These are phyloP conservation scores for Tagetes patula DNA, from an alignment of 129 eudicot species.

Conservation along the genomic window DNA sequence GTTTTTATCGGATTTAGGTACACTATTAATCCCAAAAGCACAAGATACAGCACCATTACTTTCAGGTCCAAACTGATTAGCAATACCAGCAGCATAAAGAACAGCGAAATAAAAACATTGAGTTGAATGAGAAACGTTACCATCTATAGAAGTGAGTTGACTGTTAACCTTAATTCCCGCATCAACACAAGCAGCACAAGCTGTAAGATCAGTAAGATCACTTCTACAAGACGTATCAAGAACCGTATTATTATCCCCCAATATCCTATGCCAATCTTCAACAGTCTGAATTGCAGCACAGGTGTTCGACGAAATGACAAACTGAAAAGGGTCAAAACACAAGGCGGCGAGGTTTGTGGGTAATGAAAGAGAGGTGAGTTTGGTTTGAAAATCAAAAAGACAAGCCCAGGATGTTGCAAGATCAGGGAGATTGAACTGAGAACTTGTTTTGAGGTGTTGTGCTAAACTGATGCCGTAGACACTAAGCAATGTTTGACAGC, in stretches of 20 bases:
- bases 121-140: constrained; percentile 62
- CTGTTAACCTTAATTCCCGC: constrained; percentile 67
- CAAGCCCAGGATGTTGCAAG: constrained; percentile 56
- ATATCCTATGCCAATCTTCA: constrained; percentile 56
- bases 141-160: constrained; percentile 50
- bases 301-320: constrained; percentile 51
- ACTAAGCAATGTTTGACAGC: constrained; percentile 70
- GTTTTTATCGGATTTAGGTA: constrained; percentile 26
- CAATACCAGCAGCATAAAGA: constrained; percentile 85
- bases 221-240: constrained; percentile 56
- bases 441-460: constrained; percentile 47
- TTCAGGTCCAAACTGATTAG: constrained; percentile 63
- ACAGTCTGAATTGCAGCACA: constrained; percentile 56
- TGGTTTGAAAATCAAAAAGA: constrained; percentile 51
- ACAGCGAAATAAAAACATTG: constrained; percentile 68
- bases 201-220: constrained; percentile 60
- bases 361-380: constrained; percentile 42
- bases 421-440: constrained; percentile 51
- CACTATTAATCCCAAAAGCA: constrained; percentile 41
- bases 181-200: constrained; percentile 68
- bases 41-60: constrained; percentile 59
- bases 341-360: constrained; percentile 44
- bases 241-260: constrained; percentile 46
- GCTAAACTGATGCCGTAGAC: constrained; percentile 63
- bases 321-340: constrained; percentile 72